Conservation (phyloP, 352 stramenopile genomes). For the Phytophthora chlamydospora region DNA sequence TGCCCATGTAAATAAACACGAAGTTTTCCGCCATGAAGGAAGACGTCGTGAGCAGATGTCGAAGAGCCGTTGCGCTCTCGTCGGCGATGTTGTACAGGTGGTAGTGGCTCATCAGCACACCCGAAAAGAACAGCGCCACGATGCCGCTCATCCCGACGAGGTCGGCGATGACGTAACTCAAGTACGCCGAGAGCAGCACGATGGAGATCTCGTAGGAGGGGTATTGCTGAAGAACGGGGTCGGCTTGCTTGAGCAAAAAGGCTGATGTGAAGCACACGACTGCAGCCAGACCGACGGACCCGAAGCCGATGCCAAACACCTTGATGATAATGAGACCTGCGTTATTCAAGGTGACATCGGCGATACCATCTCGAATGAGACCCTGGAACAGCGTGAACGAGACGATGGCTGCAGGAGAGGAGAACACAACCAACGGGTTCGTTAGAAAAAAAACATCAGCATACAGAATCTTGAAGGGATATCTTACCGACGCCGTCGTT, state of each 20-base stretch:
- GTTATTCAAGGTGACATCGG: constrained; percentile 76
- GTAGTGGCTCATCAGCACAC: constrained; percentile 90
- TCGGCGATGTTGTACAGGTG: constrained; percentile 85
- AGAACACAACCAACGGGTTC: constrained; percentile 6
- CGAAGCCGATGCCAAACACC: constrained; percentile 84
- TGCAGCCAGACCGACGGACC: constrained; percentile 75
- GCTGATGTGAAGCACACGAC: constrained; percentile 79
- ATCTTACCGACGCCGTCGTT: constrained; percentile 92
- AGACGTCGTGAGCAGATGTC: constrained; percentile 76
- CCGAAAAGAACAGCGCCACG: constrained; percentile 94
- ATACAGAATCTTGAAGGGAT: constrained; percentile 18
- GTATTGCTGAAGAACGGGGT: constrained; percentile 75
- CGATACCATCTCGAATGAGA: constrained; percentile 74
- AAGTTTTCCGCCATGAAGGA: constrained; percentile 90
- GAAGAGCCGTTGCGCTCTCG: constrained; percentile 76
- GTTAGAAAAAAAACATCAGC: not conserved
- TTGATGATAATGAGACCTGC: constrained; percentile 81
- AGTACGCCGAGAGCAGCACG: constrained; percentile 79
- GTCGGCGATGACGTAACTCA: constrained; percentile 84
- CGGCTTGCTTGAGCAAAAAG: constrained; percentile 82
- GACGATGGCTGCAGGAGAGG: constrained; percentile 65
- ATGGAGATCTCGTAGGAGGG: constrained; percentile 90
- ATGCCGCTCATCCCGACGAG: constrained; percentile 89
- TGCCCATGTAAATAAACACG: constrained; percentile 88
- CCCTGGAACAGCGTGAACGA: constrained; percentile 84